Conservation (phyloP, 768 basidiomycete genomes). For the Rhodotorula diobovata region DNA sequence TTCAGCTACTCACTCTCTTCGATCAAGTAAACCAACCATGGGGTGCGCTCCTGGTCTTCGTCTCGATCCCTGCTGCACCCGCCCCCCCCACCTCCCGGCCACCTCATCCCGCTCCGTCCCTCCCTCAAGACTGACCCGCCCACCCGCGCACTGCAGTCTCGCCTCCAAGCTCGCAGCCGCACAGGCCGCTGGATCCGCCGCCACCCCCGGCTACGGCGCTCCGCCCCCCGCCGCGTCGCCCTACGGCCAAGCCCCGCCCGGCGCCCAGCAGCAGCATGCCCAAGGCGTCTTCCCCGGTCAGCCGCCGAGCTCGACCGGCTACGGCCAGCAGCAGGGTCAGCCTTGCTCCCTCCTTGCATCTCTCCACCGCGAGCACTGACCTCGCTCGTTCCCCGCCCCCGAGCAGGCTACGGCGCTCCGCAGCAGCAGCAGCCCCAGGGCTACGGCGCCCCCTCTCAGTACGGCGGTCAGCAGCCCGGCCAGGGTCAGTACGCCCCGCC, state of each 20-base stretch:
- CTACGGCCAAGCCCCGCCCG: too few relatives aligned
- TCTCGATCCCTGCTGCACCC: too few relatives aligned
- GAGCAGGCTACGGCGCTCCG: not conserved
- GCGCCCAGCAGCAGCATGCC: constrained; percentile 2
- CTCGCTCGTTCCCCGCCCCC: too few relatives aligned
- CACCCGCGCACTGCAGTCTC: constrained; percentile 13
- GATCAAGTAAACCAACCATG: not conserved
- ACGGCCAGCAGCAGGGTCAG: constrained; percentile 5
- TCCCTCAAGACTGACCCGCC: too few relatives aligned
- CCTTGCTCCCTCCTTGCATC: too few relatives aligned
- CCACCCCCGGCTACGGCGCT: constrained; percentile 31
- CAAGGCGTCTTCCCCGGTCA: constrained; percentile 16
- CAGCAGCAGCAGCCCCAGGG: constrained; percentile 2
- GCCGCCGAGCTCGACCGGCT: constrained; percentile 1
- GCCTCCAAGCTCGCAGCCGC: constrained; percentile 38
- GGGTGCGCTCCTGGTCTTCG: not conserved
- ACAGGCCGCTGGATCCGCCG: constrained; percentile 5
- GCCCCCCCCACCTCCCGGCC: not conserved
- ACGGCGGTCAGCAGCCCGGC: constrained; percentile 7
- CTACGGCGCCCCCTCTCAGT: not conserved
- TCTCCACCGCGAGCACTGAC: too few relatives aligned
- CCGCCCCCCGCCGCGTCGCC: too few relatives aligned
- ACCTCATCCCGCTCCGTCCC: not conserved
- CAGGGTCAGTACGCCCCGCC: constrained; percentile 10
- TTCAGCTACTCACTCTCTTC: not conserved